Percentiles rank a stretch among this genome's conserved stretches.
Conservation (phyloP, 75 land plant species). For the Picea sitchensis region DNA sequence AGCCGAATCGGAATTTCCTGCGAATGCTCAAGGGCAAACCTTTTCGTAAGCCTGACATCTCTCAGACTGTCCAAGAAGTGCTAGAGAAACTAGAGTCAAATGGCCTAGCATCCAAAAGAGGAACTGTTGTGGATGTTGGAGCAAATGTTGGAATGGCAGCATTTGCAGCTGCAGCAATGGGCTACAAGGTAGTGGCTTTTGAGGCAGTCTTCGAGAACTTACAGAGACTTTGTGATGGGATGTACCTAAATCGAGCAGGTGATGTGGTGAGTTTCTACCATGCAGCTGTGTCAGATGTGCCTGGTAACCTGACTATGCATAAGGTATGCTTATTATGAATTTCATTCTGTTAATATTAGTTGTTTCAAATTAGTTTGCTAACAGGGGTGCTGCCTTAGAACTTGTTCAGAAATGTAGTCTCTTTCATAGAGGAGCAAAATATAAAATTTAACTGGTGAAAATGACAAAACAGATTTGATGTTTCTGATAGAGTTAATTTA, state of each 20-base stretch:
- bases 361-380: not conserved
- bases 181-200: constrained; percentile 69
- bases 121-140: constrained; percentile 77
- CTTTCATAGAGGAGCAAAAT: no score
- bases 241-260: constrained; percentile 61
- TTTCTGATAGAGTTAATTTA: no score
- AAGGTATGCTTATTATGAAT: constrained; percentile 43
- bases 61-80: constrained; percentile 67
- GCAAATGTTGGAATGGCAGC: constrained; percentile 95
- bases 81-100: constrained; percentile 23
- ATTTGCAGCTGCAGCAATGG: constrained; percentile 93
- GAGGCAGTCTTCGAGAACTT: constrained; percentile 88
- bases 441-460: no score
- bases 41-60: constrained; percentile 71
- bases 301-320: constrained; percentile 77
- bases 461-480: no score
- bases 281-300: constrained; percentile 68
- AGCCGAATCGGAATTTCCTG: constrained; percentile 86
- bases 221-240: constrained; percentile 82
- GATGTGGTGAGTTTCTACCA: constrained; percentile 56
- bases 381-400: no score
- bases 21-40: constrained; percentile 75
- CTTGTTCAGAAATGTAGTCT: no score
- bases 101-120: constrained; percentile 8
- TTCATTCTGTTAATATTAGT: not conserved